Percentiles rank a stretch among this genome's conserved stretches.
Evolutionary conservation across 805 yeast species (phyloP).

Genomic region (Wickerhamiella kazuoi): DNA sequence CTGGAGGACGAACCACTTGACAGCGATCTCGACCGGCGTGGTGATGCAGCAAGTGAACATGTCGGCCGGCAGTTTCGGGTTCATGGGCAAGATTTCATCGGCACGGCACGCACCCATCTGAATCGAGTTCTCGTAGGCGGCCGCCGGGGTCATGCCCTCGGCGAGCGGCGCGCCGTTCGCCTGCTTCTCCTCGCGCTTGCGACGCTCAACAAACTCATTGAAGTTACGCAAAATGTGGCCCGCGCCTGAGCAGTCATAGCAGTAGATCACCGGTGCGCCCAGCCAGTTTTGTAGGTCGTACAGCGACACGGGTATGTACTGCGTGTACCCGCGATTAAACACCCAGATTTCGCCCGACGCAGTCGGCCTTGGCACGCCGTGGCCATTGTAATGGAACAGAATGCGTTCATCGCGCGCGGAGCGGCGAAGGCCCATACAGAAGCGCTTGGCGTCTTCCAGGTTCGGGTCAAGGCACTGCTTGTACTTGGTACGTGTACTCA

Average conservation of each 20-base stretch:
- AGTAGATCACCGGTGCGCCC: slow-evolving; percentile 93
- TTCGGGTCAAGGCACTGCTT: slow-evolving; percentile 87
- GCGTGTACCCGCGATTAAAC: slow-evolving; percentile 90
- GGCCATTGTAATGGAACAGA: slow-evolving; percentile 90
- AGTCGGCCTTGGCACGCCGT: slow-evolving; percentile 96
- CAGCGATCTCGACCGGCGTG: slow-evolving; percentile 86
- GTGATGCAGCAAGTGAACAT: slow-evolving; percentile 89
- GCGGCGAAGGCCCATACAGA: slow-evolving; percentile 73
- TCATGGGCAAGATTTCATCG: slow-evolving; percentile 76
- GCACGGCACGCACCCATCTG: slow-evolving; percentile 86
- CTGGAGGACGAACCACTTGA: slow-evolving; percentile 79
- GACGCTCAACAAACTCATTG: slow-evolving; percentile 72
- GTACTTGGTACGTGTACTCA: slow-evolving; percentile 72
- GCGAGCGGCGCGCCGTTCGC: slow-evolving; percentile 26
- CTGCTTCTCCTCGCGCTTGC: slow-evolving; percentile 42
- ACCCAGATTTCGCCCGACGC: slow-evolving; percentile 97
- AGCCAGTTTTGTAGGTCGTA: slow-evolving; percentile 93
- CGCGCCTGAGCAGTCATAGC: slow-evolving; percentile 86
- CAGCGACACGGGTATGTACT: slow-evolving; percentile 89
- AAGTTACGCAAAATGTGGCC: slow-evolving; percentile 85
- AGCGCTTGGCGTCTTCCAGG: slow-evolving; percentile 84
- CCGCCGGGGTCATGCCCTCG: slow-evolving; percentile 41
- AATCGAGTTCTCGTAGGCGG: slow-evolving; percentile 66
- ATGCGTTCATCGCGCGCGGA: slow-evolving; percentile 88
- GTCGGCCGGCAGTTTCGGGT: slow-evolving; percentile 91